A percentile compares a stretch with the other conserved stretches of the same genome.
These are phyloP conservation scores for Lentinula detonsa DNA, from an alignment of 768 basidiomycete species.

Conservation along the genomic window DNA sequence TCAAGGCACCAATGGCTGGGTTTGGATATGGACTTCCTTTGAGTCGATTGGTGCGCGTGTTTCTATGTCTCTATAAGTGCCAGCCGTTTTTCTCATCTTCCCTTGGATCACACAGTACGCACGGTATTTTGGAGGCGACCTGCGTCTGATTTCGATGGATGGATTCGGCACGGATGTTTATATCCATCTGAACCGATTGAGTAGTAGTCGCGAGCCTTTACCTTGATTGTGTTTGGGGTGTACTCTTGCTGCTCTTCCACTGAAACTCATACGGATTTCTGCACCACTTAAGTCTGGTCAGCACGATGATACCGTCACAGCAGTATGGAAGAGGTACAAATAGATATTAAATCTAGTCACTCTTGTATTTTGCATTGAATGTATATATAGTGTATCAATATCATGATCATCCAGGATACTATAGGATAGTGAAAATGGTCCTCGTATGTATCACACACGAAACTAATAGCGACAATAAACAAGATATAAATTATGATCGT, in stretches of 20 bases:
- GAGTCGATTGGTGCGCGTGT: constrained; percentile 69
- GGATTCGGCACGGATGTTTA: constrained; percentile 96
- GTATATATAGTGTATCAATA: too few relatives aligned
- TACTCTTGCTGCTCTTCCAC: neutral
- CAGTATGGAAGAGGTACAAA: too few relatives aligned
- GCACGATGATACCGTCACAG: neutral
- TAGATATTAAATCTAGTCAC: too few relatives aligned
- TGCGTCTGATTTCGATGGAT: constrained; percentile 95
- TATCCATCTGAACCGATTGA: constrained; percentile 83
- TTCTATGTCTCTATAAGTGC: neutral
- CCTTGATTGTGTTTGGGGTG: constrained; percentile 29
- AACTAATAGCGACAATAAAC: neutral
- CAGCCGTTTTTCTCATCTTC: neutral
- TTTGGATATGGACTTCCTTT: constrained; percentile 93
- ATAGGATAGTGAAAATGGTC: too few relatives aligned
- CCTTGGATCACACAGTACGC: constrained; percentile 56
- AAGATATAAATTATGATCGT: neutral
- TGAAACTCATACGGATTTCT: neutral
- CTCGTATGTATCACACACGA: too few relatives aligned
- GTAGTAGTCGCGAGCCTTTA: constrained; percentile 76
- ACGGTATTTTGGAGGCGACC: constrained; percentile 90
- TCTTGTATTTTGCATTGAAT: too few relatives aligned
- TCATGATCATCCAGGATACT: too few relatives aligned
- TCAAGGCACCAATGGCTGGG: constrained; percentile 97
- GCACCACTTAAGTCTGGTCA: neutral